Conservation (phyloP, 1,139 yeast genomes). For the Komagataea norvegica region DNA sequence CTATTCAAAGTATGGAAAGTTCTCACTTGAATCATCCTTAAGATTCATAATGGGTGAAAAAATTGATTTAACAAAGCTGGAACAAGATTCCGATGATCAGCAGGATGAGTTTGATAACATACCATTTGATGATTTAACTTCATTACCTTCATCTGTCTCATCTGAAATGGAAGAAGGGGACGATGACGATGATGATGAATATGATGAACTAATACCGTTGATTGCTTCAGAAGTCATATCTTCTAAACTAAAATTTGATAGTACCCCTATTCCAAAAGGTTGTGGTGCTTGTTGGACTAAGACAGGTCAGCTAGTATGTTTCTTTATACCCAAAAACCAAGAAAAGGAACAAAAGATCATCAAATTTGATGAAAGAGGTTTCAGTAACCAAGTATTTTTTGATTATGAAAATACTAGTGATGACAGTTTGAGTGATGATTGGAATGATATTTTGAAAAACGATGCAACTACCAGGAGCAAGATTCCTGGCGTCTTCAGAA, state of each 20-base stretch:
- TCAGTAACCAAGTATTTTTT: conserved; percentile 29
- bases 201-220: conserved; percentile 23
- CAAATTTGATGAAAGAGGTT: conserved; percentile 41
- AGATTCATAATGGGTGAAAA: conserved; percentile 80
- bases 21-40: conserved; percentile 77
- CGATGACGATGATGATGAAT: conserved; percentile 26
- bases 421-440: conserved; percentile 35
- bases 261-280: conserved; percentile 88
- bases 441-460: conserved; percentile 37
- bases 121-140: conserved; percentile 24
- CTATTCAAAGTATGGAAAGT: conserved; percentile 53
- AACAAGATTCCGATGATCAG: conserved; percentile 25
- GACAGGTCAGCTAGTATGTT: conserved; percentile 75
- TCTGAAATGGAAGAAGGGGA: conserved; percentile 26
- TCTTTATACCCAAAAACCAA: conserved; percentile 58
- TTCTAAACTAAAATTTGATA: conserved; percentile 44
- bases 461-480: conserved; percentile 33
- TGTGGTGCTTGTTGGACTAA: conserved; percentile 90
- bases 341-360: conserved; percentile 34
- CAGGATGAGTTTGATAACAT: conserved; percentile 7
- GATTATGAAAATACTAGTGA: conserved; percentile 33
- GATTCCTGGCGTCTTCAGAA: conserved; percentile 29
- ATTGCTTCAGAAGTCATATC: conserved; percentile 11
- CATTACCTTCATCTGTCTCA: conserved; percentile 27
- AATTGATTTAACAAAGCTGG: conserved; percentile 43